Evolutionary conservation across 495 filamentous ascomycete genomes (phyloP).

Genomic region (Annulohypoxylon maeteangense): DNA sequence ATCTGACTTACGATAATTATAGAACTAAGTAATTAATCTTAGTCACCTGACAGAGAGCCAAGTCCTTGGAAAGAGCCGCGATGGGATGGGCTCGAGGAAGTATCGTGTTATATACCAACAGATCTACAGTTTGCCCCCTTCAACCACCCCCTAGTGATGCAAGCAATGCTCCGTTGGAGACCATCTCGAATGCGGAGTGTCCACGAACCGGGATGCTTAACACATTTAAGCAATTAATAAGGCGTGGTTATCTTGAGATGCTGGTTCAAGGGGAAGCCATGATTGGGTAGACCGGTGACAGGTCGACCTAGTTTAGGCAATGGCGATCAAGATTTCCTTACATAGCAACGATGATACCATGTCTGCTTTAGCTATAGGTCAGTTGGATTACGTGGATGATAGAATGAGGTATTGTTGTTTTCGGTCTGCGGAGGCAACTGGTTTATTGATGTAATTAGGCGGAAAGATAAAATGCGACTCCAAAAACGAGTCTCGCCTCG

Average conservation of each 20-base stretch:
- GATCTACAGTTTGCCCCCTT: constrained; percentile 8
- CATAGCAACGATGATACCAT: constrained; percentile 38
- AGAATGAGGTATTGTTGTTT: constrained; percentile 35
- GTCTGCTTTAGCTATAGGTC: constrained; percentile 19
- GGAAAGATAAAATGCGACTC: constrained; percentile 44
- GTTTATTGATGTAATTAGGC: constrained; percentile 49
- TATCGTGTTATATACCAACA: constrained; percentile 31
- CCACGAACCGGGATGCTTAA: constrained; percentile 38
- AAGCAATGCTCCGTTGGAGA: constrained; percentile 20
- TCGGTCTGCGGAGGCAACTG: constrained; percentile 32
- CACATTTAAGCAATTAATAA: constrained; percentile 34
- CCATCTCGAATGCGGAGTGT: constrained; percentile 40
- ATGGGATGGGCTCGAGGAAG: constrained; percentile 19
- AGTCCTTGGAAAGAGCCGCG: constrained; percentile 32
- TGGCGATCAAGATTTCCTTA: constrained; percentile 36
- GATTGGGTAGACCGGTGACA: constrained; percentile 34
- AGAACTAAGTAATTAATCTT: constrained; percentile 26
- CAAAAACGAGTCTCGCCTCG: constrained; percentile 31
- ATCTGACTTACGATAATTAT: constrained; percentile 22
- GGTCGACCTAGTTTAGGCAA: constrained; percentile 38
- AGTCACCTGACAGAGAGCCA: constrained; percentile 26
- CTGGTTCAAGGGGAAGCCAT: constrained; percentile 21
- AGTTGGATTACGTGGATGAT: constrained; percentile 19
- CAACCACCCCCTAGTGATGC: constrained; percentile 18
- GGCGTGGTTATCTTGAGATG: constrained; percentile 25